Base-by-base conservation (phyloP, 75 land plant species). In the Adiantum capillusveneris region DNA sequence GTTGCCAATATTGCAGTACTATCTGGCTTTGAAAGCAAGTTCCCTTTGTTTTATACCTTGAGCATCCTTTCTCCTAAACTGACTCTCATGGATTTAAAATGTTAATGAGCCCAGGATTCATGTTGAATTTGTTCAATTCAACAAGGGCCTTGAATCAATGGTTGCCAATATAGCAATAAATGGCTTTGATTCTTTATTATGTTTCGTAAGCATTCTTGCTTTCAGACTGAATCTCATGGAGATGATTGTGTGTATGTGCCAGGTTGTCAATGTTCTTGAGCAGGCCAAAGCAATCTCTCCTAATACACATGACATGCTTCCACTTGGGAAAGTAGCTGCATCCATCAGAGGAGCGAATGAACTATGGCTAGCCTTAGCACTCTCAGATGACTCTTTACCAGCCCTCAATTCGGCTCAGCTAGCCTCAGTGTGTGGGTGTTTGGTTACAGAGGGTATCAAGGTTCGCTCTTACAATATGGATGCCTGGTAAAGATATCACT, bases 371-470 rank as follows among this genome's bases (percentile, higher is more conserved):
- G 87, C 98, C 16, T 82, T 89, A 76, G 85, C 78, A 45, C 75
- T 93, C 26, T 65, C 83, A 54, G 75, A 72, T 51, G 77, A 79
- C 52, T 34, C 72, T 50, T 64, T 93, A 54, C 31, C 81, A 22
- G 77, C 73, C 34, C 63, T 93, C 11, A 84, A 72, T 55, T 83
- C 90, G 46, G 63, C 96, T 57, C 88, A 93, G 48, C 79, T 93
- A 67, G 98, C 98, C 52, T 90, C 98, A 53, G 87, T 90, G 13
- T 82, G 82, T 73, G 98, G 77, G 57, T 78, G 84, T 71, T 59
- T 93, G 49, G 98, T 93, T 37, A 83, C 90, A 31, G 98, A 89
- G 61, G 94, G 98, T 17, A 83, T 89, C 25, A 93, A 83, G 75
- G 56, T 93, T 34, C 84, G 97, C 19, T 67, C 90, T 27, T 69